A percentile compares a stretch with the other conserved stretches of the same genome.
Evolutionary conservation across 768 basidiomycete genomes (phyloP).

Genomic region (Xerocomellus chrysenteron): DNA sequence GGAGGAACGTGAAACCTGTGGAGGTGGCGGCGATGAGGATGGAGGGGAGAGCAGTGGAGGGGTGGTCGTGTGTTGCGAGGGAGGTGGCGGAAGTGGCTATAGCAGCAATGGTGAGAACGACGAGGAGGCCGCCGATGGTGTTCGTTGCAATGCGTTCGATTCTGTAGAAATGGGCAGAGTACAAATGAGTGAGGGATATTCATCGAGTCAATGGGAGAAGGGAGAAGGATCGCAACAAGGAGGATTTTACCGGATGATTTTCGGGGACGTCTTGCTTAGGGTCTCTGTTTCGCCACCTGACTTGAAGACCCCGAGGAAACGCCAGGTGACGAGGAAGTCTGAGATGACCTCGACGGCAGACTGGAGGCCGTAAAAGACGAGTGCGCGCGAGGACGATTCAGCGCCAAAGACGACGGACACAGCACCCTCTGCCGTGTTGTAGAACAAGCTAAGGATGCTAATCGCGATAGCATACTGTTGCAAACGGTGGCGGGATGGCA

Average conservation of each 20-base stretch:
- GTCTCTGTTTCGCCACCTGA: slow-evolving; percentile 33
- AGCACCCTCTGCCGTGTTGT: slow-evolving; percentile 41
- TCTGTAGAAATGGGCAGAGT: slow-evolving; percentile 17
- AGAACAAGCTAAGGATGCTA: slow-evolving; percentile 41
- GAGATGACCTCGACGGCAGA: slow-evolving; percentile 48
- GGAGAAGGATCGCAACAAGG: background rate
- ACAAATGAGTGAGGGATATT: background rate
- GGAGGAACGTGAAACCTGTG: slow-evolving; percentile 38
- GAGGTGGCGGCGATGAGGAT: slow-evolving; percentile 45
- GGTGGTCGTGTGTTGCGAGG: slow-evolving; percentile 37
- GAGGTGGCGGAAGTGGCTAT: slow-evolving; percentile 35
- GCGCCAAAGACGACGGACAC: slow-evolving; percentile 45
- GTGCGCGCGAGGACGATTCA: slow-evolving; percentile 43
- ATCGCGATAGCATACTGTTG: slow-evolving; percentile 41
- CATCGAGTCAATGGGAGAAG: background rate
- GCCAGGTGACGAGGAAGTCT: slow-evolving; percentile 44
- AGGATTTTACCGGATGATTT: slow-evolving; percentile 15
- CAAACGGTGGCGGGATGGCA: slow-evolving; percentile 18
- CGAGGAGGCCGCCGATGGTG: slow-evolving; percentile 38
- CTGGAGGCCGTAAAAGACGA: slow-evolving; percentile 50
- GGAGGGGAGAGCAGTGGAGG: slow-evolving; percentile 39
- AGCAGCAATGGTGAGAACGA: slow-evolving; percentile 39
- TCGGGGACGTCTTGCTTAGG: background rate
- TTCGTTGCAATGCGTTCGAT: slow-evolving; percentile 38
- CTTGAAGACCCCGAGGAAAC: slow-evolving; percentile 36